Percentiles rank a stretch among this genome's conserved stretches.
phyloP scores from a whole-genome alignment of 768 basidiomycete species.

The Suillus cothurnatus region DNA sequence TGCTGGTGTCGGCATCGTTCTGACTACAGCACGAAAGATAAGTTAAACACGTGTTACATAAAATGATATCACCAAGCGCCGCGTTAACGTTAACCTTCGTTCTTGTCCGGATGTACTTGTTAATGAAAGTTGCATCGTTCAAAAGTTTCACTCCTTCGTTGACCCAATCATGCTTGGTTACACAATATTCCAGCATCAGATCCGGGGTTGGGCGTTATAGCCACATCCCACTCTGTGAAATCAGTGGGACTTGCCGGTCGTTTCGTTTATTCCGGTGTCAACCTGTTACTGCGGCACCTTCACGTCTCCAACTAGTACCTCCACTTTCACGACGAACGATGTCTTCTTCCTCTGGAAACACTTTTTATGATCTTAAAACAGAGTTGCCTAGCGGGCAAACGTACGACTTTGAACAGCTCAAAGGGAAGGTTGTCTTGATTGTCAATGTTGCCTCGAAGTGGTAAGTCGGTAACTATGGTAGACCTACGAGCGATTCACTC shows the following conservation, averaged over 20 bases:
- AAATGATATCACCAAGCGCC: not conserved
- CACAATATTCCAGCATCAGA: not conserved
- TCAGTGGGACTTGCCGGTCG: not conserved
- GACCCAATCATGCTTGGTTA: not conserved
- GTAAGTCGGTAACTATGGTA: constrained; percentile 26
- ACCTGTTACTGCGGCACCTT: not conserved
- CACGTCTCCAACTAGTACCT: not conserved
- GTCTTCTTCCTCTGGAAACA: constrained; percentile 25
- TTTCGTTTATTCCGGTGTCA: not conserved
- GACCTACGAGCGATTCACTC: constrained; percentile 3
- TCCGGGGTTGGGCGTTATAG: not conserved
- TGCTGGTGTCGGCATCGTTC: not conserved
- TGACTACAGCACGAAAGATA: not conserved
- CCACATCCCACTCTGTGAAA: not conserved
- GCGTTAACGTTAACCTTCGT: too few species aligned
- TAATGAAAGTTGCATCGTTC: not conserved
- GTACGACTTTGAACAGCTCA: constrained; percentile 67
- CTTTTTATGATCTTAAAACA: constrained; percentile 72
- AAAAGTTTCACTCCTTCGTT: not conserved
- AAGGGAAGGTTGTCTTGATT: constrained; percentile 77
- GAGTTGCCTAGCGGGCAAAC: constrained; percentile 55
- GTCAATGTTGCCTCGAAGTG: constrained; percentile 81
- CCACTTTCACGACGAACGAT: constrained; percentile 20
- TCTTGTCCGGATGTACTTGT: not conserved
- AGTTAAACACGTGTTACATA: not conserved